Base-by-base conservation (phyloP, 768 basidiomycete species). In the Suillus bovinus region DNA sequence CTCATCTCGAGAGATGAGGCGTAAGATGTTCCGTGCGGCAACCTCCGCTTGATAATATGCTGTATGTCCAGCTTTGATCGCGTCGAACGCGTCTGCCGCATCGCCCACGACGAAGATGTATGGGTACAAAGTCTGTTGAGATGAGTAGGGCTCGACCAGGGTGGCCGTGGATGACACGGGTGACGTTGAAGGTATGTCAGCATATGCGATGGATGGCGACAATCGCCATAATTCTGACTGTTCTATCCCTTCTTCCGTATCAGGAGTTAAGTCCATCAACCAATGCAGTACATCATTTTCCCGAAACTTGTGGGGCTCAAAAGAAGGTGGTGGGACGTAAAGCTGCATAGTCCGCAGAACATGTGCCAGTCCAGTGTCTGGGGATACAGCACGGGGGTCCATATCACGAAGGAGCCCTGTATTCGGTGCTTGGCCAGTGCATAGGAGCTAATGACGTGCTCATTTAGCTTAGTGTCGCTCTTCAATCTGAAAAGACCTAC, bases 51-150 rank as follows among this genome's bases (percentile, higher is more conserved):
- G 85, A 41, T 74, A 77, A 67, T 83, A 82, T 2, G 85, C 83
- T 36, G 76, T 85, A 63, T 86, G 82, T 0, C 85, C 87, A 16
- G 87, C 86, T 27, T 83, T 80, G 31, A 84, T 80, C 0, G 86
- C 87, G 8, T 86, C 86, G 62, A 86, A 87, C 5, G 85, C 85
- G 68, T 88, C 85, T 1, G 86, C 86, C 0, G 81, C 79, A 59
- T 89, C 87, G 8, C 87, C 87, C 6, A 87, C 71, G 9, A 81
- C 86, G 66, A 88, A 89, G 14, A 89, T 79, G 63, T 86, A 76
- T 0, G 81, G 79, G 66, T 85, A 84, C 0, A 80, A 75, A 24
- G 76, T 77, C 22, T 24, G 8, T 29, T 31, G 34, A 2, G 44
- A 16, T 39, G 5, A 36, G 10, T 63, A 59, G 7, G 52, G 22